These are phyloP conservation scores for Amaranthus palmeri DNA, from an alignment of 148 eudicot species.

Conservation along the genomic window DNA sequence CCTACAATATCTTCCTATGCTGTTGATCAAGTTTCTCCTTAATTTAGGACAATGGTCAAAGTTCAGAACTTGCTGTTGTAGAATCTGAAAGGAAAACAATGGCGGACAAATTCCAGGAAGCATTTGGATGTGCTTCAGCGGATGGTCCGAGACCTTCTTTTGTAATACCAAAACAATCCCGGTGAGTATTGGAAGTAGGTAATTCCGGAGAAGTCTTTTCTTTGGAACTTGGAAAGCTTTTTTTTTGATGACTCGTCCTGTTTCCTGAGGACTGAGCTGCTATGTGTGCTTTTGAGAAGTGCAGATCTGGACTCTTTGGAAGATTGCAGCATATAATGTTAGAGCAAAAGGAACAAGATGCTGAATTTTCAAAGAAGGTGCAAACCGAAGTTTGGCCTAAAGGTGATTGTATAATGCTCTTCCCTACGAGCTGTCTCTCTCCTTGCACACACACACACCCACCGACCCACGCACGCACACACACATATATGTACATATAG, in stretches of 20 bases:
- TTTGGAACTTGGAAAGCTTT: neutral
- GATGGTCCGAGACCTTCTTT: constrained; percentile 30
- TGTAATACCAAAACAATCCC: constrained; percentile 27
- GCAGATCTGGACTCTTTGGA: constrained; percentile 54
- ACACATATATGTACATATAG: no score
- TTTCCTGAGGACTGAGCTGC: neutral
- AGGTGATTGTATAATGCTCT: constrained; percentile 30
- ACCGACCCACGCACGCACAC: no score
- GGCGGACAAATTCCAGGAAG: constrained; percentile 81
- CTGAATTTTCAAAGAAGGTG: constrained; percentile 43
- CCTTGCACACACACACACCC: no score
- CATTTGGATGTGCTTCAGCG: constrained; percentile 46
- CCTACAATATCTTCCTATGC: neutral
- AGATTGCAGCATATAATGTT: constrained; percentile 72
- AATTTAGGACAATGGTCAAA: constrained; percentile 37
- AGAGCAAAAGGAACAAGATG: constrained; percentile 63
- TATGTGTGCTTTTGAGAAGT: constrained; percentile 20
- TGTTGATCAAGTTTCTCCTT: neutral
- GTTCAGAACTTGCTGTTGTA: constrained; percentile 26
- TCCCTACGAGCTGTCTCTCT: neutral
- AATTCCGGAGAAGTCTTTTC: constrained; percentile 5
- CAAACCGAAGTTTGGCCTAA: constrained; percentile 37
- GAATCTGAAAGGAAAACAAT: constrained; percentile 48
- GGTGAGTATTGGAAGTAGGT: constrained; percentile 44
- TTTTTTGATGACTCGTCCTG: neutral